Base-by-base conservation (phyloP, 1,284 basidiomycete species). In the Trichosporon ovoides region DNA sequence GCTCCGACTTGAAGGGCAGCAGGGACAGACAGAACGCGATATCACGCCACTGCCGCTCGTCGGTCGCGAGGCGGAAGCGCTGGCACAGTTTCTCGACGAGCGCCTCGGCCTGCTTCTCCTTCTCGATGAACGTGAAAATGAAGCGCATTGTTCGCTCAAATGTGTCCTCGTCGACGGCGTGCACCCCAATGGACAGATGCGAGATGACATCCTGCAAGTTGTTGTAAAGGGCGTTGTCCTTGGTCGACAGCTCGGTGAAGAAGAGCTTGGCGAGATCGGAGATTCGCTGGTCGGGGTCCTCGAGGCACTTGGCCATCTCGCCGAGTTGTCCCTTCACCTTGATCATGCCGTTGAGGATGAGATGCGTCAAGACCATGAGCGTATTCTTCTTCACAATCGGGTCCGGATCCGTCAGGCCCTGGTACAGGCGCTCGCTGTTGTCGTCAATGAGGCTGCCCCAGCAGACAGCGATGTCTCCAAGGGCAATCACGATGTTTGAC, bases 211-310 rank as follows among this genome's bases (percentile, higher is more conserved):
- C 93, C 1, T 94, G 95, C 68, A 99, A 77, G 75, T 98, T 98
- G 79, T 98, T 98, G 78, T 98, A 98, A 60, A 99, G 94, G 12
- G 93, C 95, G 72, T 98, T 98, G 71, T 98, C 95, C 80, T 98
- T 99, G 20, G 81, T 94, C 35, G 91, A 89, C 37, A 98, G 79
- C 72, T 98, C 93, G 22, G 85, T 87, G 81, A 99, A 98, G 85
- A 99, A 99, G 56, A 98, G 77, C 76, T 94, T 96, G 38, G 96
- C 94, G 18, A 99, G 82, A 70, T 98, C 93, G 14, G 88, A 85
- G 60, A 98, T 89, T 11, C 94, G 81, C 57, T 82, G 82, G 63
- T 98, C 95, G n/a, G 84, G 81, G 77, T 98, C 94, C 76, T 98
- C 92, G 19, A 98, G 79, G 71, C 95, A 98, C 78, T 98, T 99